phyloP scores from a whole-genome alignment of 345 rosid genomes.

The Eutrema heterophyllum region DNA sequence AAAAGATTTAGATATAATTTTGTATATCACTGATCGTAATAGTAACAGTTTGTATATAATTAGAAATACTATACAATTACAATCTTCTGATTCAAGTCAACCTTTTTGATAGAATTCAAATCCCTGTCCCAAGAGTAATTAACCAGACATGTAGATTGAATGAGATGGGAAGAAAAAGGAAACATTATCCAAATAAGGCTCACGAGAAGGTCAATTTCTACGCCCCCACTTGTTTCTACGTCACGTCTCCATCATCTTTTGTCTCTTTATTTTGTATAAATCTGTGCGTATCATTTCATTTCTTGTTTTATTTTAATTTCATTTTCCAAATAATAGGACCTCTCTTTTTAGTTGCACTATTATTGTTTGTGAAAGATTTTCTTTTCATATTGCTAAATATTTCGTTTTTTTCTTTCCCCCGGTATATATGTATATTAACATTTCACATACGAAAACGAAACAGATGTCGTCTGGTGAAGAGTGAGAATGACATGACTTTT shows the following conservation, averaged over 20 bases:
- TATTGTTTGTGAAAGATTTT: not conserved
- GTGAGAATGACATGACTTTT: conserved; percentile 19
- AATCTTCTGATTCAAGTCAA: conserved; percentile 5
- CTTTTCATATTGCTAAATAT: not conserved
- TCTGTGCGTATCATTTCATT: conserved; percentile 21
- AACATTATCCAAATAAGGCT: conserved; percentile 29
- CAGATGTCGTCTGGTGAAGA: conserved; percentile 17
- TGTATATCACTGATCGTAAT: not conserved
- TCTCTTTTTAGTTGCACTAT: conserved; percentile 14
- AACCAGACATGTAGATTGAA: conserved; percentile 21
- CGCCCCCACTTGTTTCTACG: conserved; percentile 37
- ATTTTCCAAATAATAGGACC: conserved; percentile 9
- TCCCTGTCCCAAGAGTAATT: conserved; percentile 7
- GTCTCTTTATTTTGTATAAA: conserved; percentile 16
- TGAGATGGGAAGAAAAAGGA: conserved; percentile 20
- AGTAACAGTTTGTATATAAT: not conserved
- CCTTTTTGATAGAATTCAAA: not conserved
- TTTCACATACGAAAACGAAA: conserved; percentile 12
- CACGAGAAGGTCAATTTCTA: conserved; percentile 30
- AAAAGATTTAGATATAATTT: not conserved
- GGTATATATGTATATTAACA: not conserved
- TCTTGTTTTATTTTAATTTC: not conserved
- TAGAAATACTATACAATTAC: not conserved
- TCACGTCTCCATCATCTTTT: conserved; percentile 28
- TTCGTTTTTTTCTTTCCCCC: not conserved